Base-by-base conservation (phyloP, 805 yeast species). In the Zygotorulaspora danielsina region DNA sequence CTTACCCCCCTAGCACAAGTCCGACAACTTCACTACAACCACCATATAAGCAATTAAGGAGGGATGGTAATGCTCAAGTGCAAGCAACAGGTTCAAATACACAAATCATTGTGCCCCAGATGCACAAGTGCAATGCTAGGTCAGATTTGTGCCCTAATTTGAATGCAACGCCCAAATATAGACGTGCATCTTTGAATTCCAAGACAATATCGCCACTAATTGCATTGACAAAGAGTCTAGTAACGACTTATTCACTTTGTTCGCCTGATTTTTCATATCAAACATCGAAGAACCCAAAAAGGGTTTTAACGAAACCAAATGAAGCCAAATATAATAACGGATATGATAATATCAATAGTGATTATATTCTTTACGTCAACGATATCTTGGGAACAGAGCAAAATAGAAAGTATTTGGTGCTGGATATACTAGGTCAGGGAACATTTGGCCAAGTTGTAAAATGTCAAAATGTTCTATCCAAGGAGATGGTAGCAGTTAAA, bases 391-490 rank as follows among this genome's bases (percentile, higher is more conserved):
- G 98, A 4, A 72, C 78, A 3, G 63, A 59, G 41, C 59, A 61
- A 27, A 89, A 86, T 42, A 71, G 89, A 39, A 84, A 85, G 57
- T 90, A 89, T 59, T 71, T 93, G 54, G 96, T 93, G 4, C 67
- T 93, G 42, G 97, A 90, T 61, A 72, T 93, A 11, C 65, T 93
- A 29, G 99, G 99, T 0, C 90, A 89, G 48, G 99, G 99, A 5
- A 89, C 98, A 1, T 93, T 93, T 71, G 98, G 98, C 7, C 99
- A 93, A 65, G 99, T 93, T 35, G 97, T 89, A 19, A 93, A 93
- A 65, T 90, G 97, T 65, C 68, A 65, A 45, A 76, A 76, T 55
- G 67, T 83, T 55, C 60, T 73, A 27, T 84, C 88, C 32, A 93
- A 87, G 57, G 90, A 86, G 46, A 76, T 90, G 15, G 85, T 89